Evolutionary conservation across 208 protist genomes (phyloP).

Genomic region (Leishmania amazonensis): DNA sequence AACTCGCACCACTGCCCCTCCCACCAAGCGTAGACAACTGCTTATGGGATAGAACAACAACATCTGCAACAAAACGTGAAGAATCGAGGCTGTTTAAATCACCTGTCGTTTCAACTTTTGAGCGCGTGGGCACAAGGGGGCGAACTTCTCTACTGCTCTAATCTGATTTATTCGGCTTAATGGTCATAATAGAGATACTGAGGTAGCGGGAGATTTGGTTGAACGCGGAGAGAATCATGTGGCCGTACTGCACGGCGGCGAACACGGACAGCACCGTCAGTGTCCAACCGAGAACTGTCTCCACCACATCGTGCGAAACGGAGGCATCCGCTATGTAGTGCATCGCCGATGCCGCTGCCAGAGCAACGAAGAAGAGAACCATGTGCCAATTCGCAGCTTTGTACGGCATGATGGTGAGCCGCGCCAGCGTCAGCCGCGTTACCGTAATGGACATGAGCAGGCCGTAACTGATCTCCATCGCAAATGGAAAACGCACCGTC

Average conservation of each 20-base stretch:
- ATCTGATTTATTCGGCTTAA: slow-evolving; percentile 44
- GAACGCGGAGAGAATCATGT: slow-evolving; percentile 78
- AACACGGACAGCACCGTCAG: slow-evolving; percentile 46
- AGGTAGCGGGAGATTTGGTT: slow-evolving; percentile 53
- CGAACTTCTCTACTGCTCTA: slow-evolving; percentile 1
- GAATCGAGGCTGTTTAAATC: too few relatives aligned
- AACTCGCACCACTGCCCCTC: background rate
- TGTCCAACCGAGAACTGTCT: slow-evolving; percentile 38
- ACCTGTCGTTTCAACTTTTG: background rate
- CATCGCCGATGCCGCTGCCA: slow-evolving; percentile 27
- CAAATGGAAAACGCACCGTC: slow-evolving; percentile 56
- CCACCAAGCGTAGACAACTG: background rate
- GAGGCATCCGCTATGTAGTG: slow-evolving; percentile 30
- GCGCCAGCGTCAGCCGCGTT: slow-evolving; percentile 78
- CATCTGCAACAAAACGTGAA: background rate
- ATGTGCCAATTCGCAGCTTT: slow-evolving; percentile 50
- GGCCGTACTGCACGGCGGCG: slow-evolving; percentile 57
- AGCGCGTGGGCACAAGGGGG: background rate
- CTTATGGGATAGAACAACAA: background rate
- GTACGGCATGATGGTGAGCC: slow-evolving; percentile 78
- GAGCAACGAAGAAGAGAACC: slow-evolving; percentile 30
- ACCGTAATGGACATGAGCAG: slow-evolving; percentile 74
- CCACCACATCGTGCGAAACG: slow-evolving; percentile 16
- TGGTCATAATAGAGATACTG: slow-evolving; percentile 66
- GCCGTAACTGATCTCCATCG: slow-evolving; percentile 80